These are phyloP conservation scores for Persicaria maculosa DNA, from an alignment of 148 eudicot genomes.

Conservation along the genomic window DNA sequence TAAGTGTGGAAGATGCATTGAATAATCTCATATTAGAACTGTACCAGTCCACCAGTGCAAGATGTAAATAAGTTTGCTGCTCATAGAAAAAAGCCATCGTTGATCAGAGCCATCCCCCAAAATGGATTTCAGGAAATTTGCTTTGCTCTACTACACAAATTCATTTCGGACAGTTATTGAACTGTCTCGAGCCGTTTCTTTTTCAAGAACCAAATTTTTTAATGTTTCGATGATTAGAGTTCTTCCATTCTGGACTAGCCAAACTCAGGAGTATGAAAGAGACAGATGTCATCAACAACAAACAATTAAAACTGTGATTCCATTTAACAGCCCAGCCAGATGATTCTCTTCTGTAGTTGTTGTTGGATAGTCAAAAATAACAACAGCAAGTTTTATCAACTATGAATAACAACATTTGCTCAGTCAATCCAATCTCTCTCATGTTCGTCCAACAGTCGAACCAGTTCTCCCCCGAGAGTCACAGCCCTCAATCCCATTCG, in stretches of 20 bases:
- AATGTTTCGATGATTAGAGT: no score
- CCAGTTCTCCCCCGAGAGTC: not conserved
- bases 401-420: not conserved
- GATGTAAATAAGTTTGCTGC: slow-evolving; percentile 29
- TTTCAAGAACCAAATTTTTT: no score
- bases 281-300: no score
- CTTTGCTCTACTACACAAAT: no score
- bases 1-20: not conserved
- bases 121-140: no score
- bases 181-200: no score
- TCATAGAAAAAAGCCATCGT: no score
- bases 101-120: no score
- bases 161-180: no score
- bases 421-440: not conserved
- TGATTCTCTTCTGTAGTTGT: not conserved
- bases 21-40: not conserved
- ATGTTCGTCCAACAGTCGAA: slow-evolving; percentile 4
- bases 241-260: no score
- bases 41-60: slow-evolving; percentile 89
- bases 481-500: not conserved
- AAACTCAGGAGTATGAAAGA: no score
- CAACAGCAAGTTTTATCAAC: not conserved
- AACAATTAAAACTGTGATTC: no score
- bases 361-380: not conserved
- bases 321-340: not conserved